phyloP scores from a whole-genome alignment of 2,329 filamentous ascomycete genomes.

The Emergomyces africanus region DNA sequence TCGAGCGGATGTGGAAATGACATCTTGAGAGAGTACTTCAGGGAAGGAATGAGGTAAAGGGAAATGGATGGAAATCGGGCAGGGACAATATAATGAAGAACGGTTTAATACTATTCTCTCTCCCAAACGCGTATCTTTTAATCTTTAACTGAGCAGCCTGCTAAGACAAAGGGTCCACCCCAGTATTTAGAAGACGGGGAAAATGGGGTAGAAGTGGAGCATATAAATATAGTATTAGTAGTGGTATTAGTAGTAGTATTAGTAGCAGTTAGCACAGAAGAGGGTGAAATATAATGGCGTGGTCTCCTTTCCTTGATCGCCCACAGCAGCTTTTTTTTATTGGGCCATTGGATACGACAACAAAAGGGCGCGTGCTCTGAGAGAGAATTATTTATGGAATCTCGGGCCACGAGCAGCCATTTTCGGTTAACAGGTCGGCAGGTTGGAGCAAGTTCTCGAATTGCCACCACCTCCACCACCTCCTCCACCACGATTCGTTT shows the following conservation, averaged over 20 bases:
- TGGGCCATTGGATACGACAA: background rate
- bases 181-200: background rate
- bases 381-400: background rate
- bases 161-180: background rate
- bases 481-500: no score
- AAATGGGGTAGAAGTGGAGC: background rate
- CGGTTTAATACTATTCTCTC: background rate
- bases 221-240: background rate
- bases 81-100: no score
- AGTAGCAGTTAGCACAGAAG: no score
- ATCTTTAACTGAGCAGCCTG: no score
- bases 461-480: no score
- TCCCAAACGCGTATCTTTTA: no score
- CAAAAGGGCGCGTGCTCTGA: background rate
- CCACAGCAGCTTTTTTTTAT: background rate
- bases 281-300: no score
- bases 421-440: background rate
- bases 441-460: background rate
- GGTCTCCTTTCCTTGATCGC: no score
- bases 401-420: background rate
- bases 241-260: no score
- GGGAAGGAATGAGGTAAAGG: background rate
- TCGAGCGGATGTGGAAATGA: conserved; percentile 39
- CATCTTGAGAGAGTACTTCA: conserved; percentile 1
- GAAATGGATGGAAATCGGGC: background rate